Evolutionary conservation across 306 rosid species (phyloP), one percentile per base, ranked within the genome.

Genomic region (Ormosia emarginata): DNA sequence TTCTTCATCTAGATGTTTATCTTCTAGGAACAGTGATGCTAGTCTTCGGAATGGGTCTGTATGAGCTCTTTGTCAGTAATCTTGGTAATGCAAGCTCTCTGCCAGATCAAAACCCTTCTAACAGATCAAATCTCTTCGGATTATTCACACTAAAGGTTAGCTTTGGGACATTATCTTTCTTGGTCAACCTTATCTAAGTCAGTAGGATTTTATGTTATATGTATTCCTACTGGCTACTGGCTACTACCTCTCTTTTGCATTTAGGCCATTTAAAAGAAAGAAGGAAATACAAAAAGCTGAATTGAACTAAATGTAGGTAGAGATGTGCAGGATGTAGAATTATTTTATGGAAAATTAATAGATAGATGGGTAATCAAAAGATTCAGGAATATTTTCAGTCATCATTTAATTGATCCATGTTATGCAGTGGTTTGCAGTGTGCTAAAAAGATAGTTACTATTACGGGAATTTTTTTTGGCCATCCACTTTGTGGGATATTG

Each of bases 21-120:
- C 99, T 93, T 55, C 80, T 95, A 75, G 99, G 99, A 85, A 95
- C 99, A 5, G 99, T 95, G 84, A 95, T 95, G 99, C 87, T 95
- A 70, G 99, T 95, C 18, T 95, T 93, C 56, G 98, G 99, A 71
- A 93, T 94, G 94, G 99, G 99, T 75, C 93, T 95, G 49, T 95
- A 95, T 80, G 99, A 93, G 81, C 93, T 95, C 73, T 95, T 95
- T 78, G 88, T 95, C 77, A 95, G 99, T 87, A 90, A 91, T 59
- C 98, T 93, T 56, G 93, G 64, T 24, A 71, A 62, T 69, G 85
- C 89, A 77, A 81, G 77, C 46, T 70, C 93, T 67, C 67, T 3
- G 15, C 87, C 90, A 41, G 86, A 74, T 78, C 87, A 87, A 79
- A 72, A 81, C 15, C 77, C 83, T 81, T 69, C 88, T 52, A 52